phyloP scores from a whole-genome alignment of 164 flowering plant genomes.

The Chimonanthus salicifolius region DNA sequence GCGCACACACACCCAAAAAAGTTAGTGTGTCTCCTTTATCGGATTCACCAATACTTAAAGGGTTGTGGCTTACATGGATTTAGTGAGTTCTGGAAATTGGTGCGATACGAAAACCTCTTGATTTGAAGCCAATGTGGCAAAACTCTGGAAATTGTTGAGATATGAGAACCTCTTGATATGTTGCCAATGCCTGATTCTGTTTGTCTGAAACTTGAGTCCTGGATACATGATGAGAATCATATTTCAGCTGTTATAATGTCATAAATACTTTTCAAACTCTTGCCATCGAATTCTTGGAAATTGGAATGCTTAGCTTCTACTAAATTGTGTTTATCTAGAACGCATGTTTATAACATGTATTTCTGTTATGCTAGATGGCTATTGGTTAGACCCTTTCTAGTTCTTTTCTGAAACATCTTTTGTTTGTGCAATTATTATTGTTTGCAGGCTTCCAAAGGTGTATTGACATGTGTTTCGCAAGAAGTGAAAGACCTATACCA shows the following conservation, averaged over 20 bases:
- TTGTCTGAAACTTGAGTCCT: not conserved
- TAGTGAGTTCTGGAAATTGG: not conserved
- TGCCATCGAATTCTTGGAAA: too few relatives aligned
- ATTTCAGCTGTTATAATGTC: not conserved
- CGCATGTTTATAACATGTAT: too few relatives aligned
- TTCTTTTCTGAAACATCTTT: not conserved
- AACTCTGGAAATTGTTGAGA: not conserved
- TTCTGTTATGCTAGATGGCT: not conserved
- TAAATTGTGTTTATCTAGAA: too few relatives aligned
- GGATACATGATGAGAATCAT: not conserved
- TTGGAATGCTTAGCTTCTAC: too few relatives aligned
- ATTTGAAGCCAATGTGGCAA: not conserved
- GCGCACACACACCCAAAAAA: too few relatives aligned
- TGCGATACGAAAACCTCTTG: not conserved
- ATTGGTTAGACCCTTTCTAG: not conserved
- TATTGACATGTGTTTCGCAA: conserved; percentile 73
- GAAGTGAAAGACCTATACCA: conserved; percentile 88
- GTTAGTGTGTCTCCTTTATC: too few relatives aligned
- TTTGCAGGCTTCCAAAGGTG: conserved; percentile 74
- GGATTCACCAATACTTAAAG: not conserved
- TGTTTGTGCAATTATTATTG: not conserved
- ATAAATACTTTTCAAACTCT: not conserved
- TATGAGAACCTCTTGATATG: not conserved
- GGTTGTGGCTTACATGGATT: not conserved
- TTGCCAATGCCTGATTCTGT: not conserved